Base-by-base conservation (phyloP, 768 basidiomycete genomes). In the Mycena sanguinolenta region DNA sequence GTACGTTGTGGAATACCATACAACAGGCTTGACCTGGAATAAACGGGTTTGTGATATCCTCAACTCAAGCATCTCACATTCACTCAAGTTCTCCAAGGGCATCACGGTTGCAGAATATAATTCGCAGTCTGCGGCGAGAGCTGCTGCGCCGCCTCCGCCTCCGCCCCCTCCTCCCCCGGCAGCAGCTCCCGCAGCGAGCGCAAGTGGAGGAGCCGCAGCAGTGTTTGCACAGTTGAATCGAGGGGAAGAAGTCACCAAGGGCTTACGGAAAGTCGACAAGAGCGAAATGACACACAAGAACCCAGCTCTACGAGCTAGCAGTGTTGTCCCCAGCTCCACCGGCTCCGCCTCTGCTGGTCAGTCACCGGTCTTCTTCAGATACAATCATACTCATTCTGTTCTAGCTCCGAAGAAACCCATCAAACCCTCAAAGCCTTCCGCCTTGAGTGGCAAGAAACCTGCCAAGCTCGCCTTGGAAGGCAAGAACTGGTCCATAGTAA, bases 231-330 rank as follows among this genome's bases (percentile, higher is more conserved):
- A 95, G 63, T 82, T 99, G 54, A 98, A 98, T 77, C 88, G 92
- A 49, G 97, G 97, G 0, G 94, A 91, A 71, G 91, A 92, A 5
- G 92, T 99, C 38, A 99, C 97, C 8, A 94, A 93, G 77, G 91
- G 94, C 14, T 80, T 99, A 75, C 91, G 93, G 74, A 98, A 98
- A 79, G 98, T 99, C 32, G 95, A 96, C 78, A 93, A 91, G 84
- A 96, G 94, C 72, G 93, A 98, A 80, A 97, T 97, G 96, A 98
- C 96, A 4, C 98, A 99, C 85, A 99, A 99, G 87, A 99, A 99
- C 76, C 97, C 98, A 0, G 88, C 90, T 13, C 82, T 99, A 42
- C 84, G 98, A 34, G 89, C 94, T 84, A 75, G 90, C 85, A 77
- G 85, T 79, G 75, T 80, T 65, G 82, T 85, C 74, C 82, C 86